A percentile compares a stretch with the other conserved stretches of the same genome.
These are phyloP conservation scores for Neophaeococcomyces aloes DNA, from an alignment of 2,329 filamentous ascomycete species.

Conservation along the genomic window DNA sequence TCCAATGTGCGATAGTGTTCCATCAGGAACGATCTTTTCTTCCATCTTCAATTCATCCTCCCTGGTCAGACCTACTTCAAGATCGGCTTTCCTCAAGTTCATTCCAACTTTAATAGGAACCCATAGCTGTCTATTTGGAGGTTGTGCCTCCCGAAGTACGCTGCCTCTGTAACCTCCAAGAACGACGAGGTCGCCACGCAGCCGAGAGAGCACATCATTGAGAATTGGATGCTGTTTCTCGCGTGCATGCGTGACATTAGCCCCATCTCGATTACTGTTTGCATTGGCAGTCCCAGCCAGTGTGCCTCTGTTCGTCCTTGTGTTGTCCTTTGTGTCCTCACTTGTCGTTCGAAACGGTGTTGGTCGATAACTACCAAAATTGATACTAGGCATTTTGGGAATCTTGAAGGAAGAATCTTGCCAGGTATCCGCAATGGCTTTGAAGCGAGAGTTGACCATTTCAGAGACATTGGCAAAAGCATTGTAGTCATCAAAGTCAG, in stretches of 20 bases:
- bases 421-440: slow-evolving; percentile 80
- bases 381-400: slow-evolving; percentile 37
- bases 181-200: slow-evolving; percentile 77
- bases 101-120: slow-evolving; percentile 86
- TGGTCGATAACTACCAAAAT: slow-evolving; percentile 8
- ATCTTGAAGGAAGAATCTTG: slow-evolving; percentile 71
- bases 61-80: slow-evolving; percentile 71
- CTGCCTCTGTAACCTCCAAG: slow-evolving; percentile 87
- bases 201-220: slow-evolving; percentile 53
- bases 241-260: background rate
- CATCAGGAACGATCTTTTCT: slow-evolving; percentile 70
- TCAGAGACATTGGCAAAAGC: slow-evolving; percentile 70
- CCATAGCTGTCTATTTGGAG: slow-evolving; percentile 81
- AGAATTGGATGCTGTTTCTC: slow-evolving; percentile 32
- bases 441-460: slow-evolving; percentile 78
- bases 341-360: background rate
- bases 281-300: background rate
- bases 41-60: slow-evolving; percentile 78
- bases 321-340: background rate
- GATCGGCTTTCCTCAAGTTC: slow-evolving; percentile 80
- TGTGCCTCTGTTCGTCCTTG: background rate
- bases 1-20: slow-evolving; percentile 84
- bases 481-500: slow-evolving; percentile 73
- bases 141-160: slow-evolving; percentile 70
- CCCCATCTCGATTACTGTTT: background rate